Evolutionary conservation across 2,329 filamentous ascomycete species (phyloP), one percentile per base, ranked within the genome.

Genomic region (Trichoderma pleuroti): DNA sequence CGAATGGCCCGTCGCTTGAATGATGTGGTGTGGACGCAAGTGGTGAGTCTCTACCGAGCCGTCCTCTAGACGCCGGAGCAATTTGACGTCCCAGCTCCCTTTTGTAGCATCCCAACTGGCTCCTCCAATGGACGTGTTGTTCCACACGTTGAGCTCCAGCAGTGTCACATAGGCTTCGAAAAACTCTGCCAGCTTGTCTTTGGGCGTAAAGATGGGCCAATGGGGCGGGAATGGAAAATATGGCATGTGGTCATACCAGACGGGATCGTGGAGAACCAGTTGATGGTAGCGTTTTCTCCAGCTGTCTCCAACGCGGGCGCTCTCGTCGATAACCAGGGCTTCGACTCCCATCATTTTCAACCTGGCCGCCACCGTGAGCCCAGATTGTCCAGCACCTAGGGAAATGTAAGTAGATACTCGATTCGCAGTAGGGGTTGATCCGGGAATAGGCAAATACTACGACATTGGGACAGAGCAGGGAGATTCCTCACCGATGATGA

Each of bases 141-240:
- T 87, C 90, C 90, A 92, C 30, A 91, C 85, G 72, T 92, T 90
- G 52, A 93, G 83, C 74, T 93, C 91, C n/a, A 92, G 82, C 0
- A 88, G 78, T 6, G 82, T 85, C 0, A 86, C 90, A 73, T 93
- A 92, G 0, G 85, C 81, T 73, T 92, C 90, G 72, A 92, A 89
- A 80, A 88, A 93, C 56, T 91, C 88, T 1, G 84, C 91, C 0
- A 92, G 81, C 76, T 92, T 92, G 77, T 92, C 90, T 76, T 92
- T 92, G 6, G 90, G 89, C 0, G 90, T 91, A 77, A 91, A 93
- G 18, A 91, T 81, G 4, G 90, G 90, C 90, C 90, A 93, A 66
- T 85, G 84, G 0, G 84, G 76, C 0, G 90, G 91, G 76, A 92
- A 93, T 0, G 81, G 80, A 5, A 93, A 74, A 76, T 91, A 92